phyloP scores from a whole-genome alignment of 768 basidiomycete genomes.

The Gloeostereum incarnatum region DNA sequence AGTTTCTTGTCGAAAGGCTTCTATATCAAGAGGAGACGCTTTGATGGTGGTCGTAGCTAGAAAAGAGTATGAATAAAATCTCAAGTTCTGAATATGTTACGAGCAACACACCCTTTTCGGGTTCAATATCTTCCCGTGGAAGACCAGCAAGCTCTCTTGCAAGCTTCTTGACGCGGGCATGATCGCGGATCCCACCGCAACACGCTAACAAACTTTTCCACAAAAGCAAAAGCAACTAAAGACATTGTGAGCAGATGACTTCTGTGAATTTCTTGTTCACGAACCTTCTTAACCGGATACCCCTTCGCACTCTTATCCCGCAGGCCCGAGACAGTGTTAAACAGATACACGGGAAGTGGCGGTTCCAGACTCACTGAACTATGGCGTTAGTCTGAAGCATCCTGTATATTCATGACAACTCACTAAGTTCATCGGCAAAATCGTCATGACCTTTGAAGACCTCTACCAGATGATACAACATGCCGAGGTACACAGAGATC shows the following conservation, averaged over 20 bases:
- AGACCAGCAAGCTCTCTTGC: slow-evolving; percentile 82
- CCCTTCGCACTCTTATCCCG: slow-evolving; percentile 92
- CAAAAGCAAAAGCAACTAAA: slow-evolving; percentile 79
- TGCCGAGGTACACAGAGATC: slow-evolving; percentile 87
- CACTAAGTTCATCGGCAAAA: slow-evolving; percentile 95
- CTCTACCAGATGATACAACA: slow-evolving; percentile 93
- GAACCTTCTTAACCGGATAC: slow-evolving; percentile 95
- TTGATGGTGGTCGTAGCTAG: slow-evolving; percentile 64
- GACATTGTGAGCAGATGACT: slow-evolving; percentile 7
- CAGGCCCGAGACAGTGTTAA: slow-evolving; percentile 82
- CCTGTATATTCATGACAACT: slow-evolving; percentile 20
- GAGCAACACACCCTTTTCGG: slow-evolving; percentile 25
- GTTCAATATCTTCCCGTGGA: slow-evolving; percentile 37
- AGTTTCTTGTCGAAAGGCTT: slow-evolving; percentile 83
- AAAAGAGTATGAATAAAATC: slow-evolving; percentile 6
- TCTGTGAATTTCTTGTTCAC: slow-evolving; percentile 8
- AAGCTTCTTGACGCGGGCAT: slow-evolving; percentile 72
- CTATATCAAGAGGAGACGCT: slow-evolving; percentile 85
- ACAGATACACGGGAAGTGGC: slow-evolving; percentile 86
- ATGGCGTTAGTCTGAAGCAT: slow-evolving; percentile 7
- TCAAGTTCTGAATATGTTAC: neutral
- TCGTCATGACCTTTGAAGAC: slow-evolving; percentile 89
- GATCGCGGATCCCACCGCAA: slow-evolving; percentile 87
- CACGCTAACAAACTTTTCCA: slow-evolving; percentile 94
- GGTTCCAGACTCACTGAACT: slow-evolving; percentile 86